A percentile compares a stretch with the other conserved stretches of the same genome.
Evolutionary conservation across 2,329 filamentous ascomycete species (phyloP).

Genomic region (Cyanodermella asteris): DNA sequence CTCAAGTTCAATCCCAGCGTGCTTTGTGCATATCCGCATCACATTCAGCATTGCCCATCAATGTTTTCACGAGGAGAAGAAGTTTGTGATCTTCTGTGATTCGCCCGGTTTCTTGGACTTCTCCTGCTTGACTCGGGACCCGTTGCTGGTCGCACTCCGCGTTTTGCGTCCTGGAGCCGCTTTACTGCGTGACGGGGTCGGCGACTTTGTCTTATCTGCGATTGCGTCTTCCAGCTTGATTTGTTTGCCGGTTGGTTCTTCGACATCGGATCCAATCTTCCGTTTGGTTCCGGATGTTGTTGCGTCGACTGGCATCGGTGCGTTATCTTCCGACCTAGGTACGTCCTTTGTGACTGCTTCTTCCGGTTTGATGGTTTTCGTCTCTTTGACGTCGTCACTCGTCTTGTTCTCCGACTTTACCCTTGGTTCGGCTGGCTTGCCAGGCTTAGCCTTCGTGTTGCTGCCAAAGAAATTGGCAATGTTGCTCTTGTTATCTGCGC

Average conservation of each 20-base stretch:
- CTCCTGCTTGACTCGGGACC: slow-evolving; percentile 19
- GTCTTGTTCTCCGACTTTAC: slow-evolving; percentile 12
- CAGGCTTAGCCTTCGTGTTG: slow-evolving; percentile 16
- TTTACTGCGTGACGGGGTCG: too few species aligned
- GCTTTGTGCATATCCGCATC: too few species aligned
- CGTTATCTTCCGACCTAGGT: slow-evolving; percentile 22
- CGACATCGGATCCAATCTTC: slow-evolving; percentile 12
- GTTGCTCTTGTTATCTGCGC: slow-evolving; percentile 72
- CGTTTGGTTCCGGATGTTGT: slow-evolving; percentile 10
- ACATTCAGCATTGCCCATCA: too few species aligned
- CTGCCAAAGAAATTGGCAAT: slow-evolving; percentile 84
- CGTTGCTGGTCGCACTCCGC: slow-evolving; percentile 35
- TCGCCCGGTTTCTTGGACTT: slow-evolving; percentile 23
- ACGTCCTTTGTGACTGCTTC: slow-evolving; percentile 17
- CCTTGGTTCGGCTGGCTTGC: slow-evolving; percentile 12
- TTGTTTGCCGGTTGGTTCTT: slow-evolving; percentile 17
- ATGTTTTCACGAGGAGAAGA: slow-evolving; percentile 19
- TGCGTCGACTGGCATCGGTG: slow-evolving; percentile 23
- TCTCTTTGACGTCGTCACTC: slow-evolving; percentile 18
- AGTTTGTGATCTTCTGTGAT: slow-evolving; percentile 29
- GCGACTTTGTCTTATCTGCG: slow-evolving; percentile 9
- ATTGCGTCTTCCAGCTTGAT: slow-evolving; percentile 11
- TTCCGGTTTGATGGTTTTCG: slow-evolving; percentile 21
- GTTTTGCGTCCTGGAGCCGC: slow-evolving; percentile 17
- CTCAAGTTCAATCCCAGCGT: too few species aligned